A percentile compares a stretch with the other conserved stretches of the same genome.
Conservation (phyloP, 805 yeast genomes). For the Teunomyces funiuensis region DNA sequence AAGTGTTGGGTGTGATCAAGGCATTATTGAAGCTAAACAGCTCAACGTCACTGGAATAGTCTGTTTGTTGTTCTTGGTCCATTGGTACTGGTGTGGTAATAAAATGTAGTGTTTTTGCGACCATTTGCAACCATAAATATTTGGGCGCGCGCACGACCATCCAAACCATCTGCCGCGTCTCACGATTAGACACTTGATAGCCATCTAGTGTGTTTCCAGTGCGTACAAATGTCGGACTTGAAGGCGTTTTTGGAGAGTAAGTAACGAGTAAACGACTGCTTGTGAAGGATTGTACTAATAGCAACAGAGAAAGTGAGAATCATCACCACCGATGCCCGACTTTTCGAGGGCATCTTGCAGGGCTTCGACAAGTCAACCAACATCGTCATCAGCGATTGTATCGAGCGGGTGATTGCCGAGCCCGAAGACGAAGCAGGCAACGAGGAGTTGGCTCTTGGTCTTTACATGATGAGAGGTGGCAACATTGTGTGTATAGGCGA, state of each 20-base stretch:
- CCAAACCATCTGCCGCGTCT: not conserved
- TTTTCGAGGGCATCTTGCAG: conserved; percentile 43
- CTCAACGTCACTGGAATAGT: conserved; percentile 22
- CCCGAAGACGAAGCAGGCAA: conserved; percentile 39
- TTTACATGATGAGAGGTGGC: conserved; percentile 58
- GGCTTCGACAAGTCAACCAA: conserved; percentile 71
- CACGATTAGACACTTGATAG: not conserved
- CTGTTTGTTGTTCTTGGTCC: conserved; percentile 15
- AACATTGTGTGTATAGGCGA: conserved; percentile 56
- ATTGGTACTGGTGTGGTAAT: not conserved
- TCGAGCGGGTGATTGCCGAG: conserved; percentile 49
- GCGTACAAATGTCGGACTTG: conserved; percentile 13
- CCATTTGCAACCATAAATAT: not conserved
- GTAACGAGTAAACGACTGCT: conserved; percentile 1
- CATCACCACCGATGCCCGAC: conserved; percentile 57
- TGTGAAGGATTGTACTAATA: conserved; percentile 17
- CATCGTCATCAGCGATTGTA: conserved; percentile 50
- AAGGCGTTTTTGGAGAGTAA: conserved; percentile 14
- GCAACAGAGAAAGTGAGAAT: conserved; percentile 49
- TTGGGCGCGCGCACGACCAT: not conserved
- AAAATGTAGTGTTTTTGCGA: not conserved
- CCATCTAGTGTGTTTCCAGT: not conserved
- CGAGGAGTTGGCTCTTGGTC: conserved; percentile 46
- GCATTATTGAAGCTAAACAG: not conserved
- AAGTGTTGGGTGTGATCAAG: not conserved